phyloP scores from a whole-genome alignment of 2,329 filamentous ascomycete species.

The Alternaria dauci region DNA sequence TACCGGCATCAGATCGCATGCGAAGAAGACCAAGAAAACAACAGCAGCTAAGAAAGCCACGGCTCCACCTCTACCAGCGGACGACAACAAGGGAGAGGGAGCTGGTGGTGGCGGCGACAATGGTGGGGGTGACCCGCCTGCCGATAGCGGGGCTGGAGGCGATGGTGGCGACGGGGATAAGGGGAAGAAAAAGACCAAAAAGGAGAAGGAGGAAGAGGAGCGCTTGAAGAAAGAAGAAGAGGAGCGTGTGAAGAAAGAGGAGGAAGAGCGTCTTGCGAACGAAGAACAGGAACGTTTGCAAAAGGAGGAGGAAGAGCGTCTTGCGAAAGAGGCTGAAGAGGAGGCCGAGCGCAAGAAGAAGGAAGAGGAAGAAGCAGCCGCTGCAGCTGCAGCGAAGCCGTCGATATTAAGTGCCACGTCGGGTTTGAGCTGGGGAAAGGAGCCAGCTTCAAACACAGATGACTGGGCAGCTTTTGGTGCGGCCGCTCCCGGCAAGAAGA shows the following conservation, averaged over 20 bases:
- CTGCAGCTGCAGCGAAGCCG: slow-evolving; percentile 38
- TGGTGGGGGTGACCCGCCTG: slow-evolving; percentile 47
- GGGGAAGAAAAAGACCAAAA: slow-evolving; percentile 55
- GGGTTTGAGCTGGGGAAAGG: slow-evolving; percentile 43
- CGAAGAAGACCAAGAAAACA: slow-evolving; percentile 61
- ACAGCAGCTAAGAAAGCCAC: slow-evolving; percentile 46
- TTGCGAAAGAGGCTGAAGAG: slow-evolving; percentile 50
- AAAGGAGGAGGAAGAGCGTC: slow-evolving; percentile 45
- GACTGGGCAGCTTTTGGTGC: slow-evolving; percentile 41
- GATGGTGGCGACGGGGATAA: slow-evolving; percentile 45
- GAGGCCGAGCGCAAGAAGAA: slow-evolving; percentile 50
- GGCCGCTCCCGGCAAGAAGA: slow-evolving; percentile 40
- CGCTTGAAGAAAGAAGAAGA: slow-evolving; percentile 51
- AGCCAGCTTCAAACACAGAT: slow-evolving; percentile 34
- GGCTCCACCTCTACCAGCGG: slow-evolving; percentile 45
- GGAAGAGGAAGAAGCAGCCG: slow-evolving; percentile 47
- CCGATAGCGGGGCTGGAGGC: slow-evolving; percentile 46
- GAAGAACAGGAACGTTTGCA: slow-evolving; percentile 48
- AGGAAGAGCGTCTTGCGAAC: slow-evolving; percentile 45
- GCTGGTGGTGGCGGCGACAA: slow-evolving; percentile 42
- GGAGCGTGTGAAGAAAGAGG: slow-evolving; percentile 48
- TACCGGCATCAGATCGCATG: slow-evolving; percentile 61
- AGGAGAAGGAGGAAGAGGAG: slow-evolving; percentile 48
- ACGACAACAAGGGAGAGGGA: slow-evolving; percentile 59
- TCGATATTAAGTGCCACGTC: slow-evolving; percentile 31